Evolutionary conservation across 2,329 filamentous ascomycete species (phyloP).

Genomic region (Fusarium annulatum): DNA sequence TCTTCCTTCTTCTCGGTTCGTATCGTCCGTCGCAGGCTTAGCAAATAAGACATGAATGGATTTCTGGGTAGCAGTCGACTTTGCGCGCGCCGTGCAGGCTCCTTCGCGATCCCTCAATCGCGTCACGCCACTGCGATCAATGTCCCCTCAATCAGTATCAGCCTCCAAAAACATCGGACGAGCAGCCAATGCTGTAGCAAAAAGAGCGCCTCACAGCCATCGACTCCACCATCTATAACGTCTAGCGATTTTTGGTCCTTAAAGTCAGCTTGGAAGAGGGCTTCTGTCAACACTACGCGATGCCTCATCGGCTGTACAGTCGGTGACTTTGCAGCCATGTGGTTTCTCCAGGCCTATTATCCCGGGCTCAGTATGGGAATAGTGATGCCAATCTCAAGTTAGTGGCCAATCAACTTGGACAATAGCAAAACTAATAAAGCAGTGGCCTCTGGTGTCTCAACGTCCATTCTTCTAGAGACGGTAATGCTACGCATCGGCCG

Average conservation of each 20-base stretch:
- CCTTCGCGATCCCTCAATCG: background rate
- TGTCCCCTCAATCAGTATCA: background rate
- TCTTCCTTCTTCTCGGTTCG: rapidly evolving
- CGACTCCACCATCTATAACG: background rate
- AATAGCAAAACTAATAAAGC: rapidly evolving
- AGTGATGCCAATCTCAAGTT: constrained; percentile 66
- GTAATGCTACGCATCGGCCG: constrained; percentile 59
- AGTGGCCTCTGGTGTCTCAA: constrained; percentile 64
- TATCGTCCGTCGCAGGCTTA: rapidly evolving
- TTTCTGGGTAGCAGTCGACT: rapidly evolving
- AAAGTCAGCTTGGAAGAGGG: constrained; percentile 57
- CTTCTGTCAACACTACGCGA: constrained; percentile 64
- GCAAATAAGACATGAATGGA: background rate
- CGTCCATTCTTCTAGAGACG: constrained; percentile 65
- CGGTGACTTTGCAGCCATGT: constrained; percentile 68
- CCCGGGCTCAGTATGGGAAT: constrained; percentile 58
- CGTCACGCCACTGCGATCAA: background rate
- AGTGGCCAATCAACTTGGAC: background rate
- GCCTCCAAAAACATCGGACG: constrained; percentile 8
- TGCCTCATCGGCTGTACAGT: constrained; percentile 66
- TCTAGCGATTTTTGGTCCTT: constrained; percentile 49
- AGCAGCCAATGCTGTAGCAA: constrained; percentile 31
- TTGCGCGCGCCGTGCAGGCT: background rate
- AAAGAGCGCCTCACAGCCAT: background rate
- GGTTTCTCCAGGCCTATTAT: constrained; percentile 62